phyloP scores from a whole-genome alignment of 2,329 filamentous ascomycete species.

The Fusarium sarcochroum region DNA sequence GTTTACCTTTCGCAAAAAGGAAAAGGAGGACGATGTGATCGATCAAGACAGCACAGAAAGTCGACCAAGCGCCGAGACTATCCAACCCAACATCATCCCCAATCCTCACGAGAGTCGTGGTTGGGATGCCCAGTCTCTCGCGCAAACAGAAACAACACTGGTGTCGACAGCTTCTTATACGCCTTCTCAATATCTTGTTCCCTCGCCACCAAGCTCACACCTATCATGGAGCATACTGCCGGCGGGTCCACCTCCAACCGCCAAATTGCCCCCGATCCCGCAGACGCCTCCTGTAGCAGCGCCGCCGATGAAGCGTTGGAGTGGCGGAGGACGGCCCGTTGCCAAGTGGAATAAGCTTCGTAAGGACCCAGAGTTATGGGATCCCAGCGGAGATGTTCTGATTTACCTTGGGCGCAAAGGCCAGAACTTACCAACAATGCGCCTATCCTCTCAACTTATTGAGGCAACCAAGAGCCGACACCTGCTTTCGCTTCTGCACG shows the following conservation, averaged over 20 bases:
- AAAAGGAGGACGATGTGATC: conserved; percentile 54
- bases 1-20: conserved; percentile 65
- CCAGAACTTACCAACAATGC: conserved; percentile 65
- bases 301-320: conserved; percentile 67
- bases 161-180: conserved; percentile 29
- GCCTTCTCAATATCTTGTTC: conserved; percentile 32
- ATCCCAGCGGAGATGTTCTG: conserved; percentile 71
- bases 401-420: conserved; percentile 67
- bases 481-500: conserved; percentile 67
- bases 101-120: conserved; percentile 24
- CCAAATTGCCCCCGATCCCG: conserved; percentile 61
- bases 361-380: conserved; percentile 73
- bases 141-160: conserved; percentile 27
- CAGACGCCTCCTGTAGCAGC: conserved; percentile 18
- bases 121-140: conserved; percentile 25
- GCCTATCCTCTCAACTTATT: conserved; percentile 70
- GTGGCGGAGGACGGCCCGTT: conserved; percentile 63
- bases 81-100: conserved; percentile 31
- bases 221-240: conserved; percentile 39
- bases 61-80: conserved; percentile 42
- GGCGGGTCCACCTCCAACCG: conserved; percentile 57
- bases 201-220: conserved; percentile 40
- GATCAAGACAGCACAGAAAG: conserved; percentile 36
- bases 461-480: conserved; percentile 69
- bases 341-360: conserved; percentile 70